A percentile compares a stretch with the other conserved stretches of the same genome.
phyloP scores from a whole-genome alignment of 2,329 filamentous ascomycete species.

The Cladosporium colombiae region DNA sequence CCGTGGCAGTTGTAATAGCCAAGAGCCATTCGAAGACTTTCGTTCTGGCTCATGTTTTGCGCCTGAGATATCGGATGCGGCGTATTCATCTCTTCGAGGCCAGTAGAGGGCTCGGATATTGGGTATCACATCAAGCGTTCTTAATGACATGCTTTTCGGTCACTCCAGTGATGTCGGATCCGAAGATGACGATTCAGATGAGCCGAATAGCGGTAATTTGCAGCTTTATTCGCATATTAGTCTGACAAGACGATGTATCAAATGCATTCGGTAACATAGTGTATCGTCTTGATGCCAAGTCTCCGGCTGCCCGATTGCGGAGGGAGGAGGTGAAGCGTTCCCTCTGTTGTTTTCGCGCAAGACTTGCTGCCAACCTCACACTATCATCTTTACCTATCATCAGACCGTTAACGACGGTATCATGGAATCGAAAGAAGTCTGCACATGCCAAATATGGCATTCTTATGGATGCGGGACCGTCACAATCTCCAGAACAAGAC shows the following conservation, averaged over 20 bases:
- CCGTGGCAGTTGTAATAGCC: conserved; percentile 24
- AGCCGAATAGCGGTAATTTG: not conserved
- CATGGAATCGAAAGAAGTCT: too few species aligned
- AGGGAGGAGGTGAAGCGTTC: too few species aligned
- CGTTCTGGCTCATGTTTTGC: not conserved
- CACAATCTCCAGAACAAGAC: not conserved
- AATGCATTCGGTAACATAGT: not conserved
- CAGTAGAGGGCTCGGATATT: not conserved
- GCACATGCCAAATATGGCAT: not conserved
- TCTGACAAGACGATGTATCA: not conserved
- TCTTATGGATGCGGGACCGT: not conserved
- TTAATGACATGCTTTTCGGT: not conserved
- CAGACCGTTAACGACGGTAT: not conserved
- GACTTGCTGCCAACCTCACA: not conserved
- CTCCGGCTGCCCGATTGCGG: not conserved
- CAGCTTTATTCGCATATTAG: not conserved
- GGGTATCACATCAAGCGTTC: not conserved
- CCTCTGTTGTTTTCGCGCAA: not conserved
- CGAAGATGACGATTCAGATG: not conserved
- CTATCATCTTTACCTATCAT: not conserved
- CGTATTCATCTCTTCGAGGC: conserved; percentile 8
- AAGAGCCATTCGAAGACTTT: conserved; percentile 15
- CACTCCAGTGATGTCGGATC: not conserved
- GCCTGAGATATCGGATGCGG: not conserved
- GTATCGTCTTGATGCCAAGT: not conserved